A percentile compares a stretch with the other conserved stretches of the same genome.
Evolutionary conservation across 495 filamentous ascomycete species (phyloP).

Genomic region (Podospora australis): DNA sequence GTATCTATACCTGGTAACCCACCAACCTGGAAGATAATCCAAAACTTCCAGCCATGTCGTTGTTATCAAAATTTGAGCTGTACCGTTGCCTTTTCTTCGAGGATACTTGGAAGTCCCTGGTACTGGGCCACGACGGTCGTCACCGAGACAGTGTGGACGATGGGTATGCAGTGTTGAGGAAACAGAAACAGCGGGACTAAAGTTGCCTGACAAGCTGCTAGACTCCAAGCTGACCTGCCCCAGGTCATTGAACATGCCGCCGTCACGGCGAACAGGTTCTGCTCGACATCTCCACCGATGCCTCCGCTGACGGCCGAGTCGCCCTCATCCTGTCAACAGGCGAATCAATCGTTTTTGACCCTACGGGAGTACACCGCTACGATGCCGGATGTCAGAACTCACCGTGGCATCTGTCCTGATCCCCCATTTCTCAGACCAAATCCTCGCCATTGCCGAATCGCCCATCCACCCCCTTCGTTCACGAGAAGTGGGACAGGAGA

Average conservation of each 20-base stretch:
- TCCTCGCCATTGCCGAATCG: slow-evolving; percentile 4
- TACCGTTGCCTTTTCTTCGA: too few species aligned
- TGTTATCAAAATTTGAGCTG: too few species aligned
- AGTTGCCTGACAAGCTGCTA: neutral
- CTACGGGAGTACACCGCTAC: slow-evolving; percentile 17
- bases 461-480: neutral
- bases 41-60: too few species aligned
- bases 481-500: neutral
- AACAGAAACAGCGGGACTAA: slow-evolving; percentile 7
- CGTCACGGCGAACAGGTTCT: slow-evolving; percentile 6
- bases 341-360: slow-evolving; percentile 16
- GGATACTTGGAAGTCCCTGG: too few species aligned
- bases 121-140: slow-evolving; percentile 13
- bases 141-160: slow-evolving; percentile 16
- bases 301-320: slow-evolving; percentile 10
- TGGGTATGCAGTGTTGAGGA: slow-evolving; percentile 9
- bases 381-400: slow-evolving; percentile 10
- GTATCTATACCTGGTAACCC: too few species aligned
- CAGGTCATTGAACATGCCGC: slow-evolving; percentile 7
- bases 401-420: slow-evolving; percentile 12
- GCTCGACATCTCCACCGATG: slow-evolving; percentile 15
- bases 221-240: neutral
- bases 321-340: slow-evolving; percentile 5
- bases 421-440: slow-evolving; percentile 12
- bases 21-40: too few species aligned